Percentiles rank a stretch among this genome's conserved stretches.
Evolutionary conservation across 1,284 basidiomycete genomes (phyloP).

Genomic region (Pholiota adiposa): DNA sequence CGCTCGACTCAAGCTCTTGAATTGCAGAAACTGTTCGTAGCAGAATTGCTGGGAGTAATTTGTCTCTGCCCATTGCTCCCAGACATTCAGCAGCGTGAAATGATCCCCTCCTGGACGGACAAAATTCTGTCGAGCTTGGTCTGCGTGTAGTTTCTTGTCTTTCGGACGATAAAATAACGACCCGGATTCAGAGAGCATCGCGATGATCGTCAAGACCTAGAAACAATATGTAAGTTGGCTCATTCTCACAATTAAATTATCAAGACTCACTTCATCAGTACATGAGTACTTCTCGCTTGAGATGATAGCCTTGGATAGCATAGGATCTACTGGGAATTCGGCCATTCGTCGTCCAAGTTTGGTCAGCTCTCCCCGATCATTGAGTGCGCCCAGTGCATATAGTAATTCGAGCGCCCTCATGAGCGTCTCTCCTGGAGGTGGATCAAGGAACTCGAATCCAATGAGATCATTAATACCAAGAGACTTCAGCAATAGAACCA

Average conservation of each 20-base stretch:
- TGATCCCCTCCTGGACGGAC: constrained; percentile 96
- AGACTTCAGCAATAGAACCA: constrained; percentile 93
- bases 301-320: constrained; percentile 96
- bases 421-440: constrained; percentile 97
- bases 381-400: constrained; percentile 95
- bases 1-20: constrained; percentile 92
- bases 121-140: constrained; percentile 97
- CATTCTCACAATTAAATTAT: background rate
- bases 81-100: constrained; percentile 96
- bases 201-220: constrained; percentile 92
- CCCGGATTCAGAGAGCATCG: constrained; percentile 95
- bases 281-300: constrained; percentile 94
- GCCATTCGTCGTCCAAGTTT: constrained; percentile 97
- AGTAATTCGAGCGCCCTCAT: constrained; percentile 93
- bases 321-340: constrained; percentile 98
- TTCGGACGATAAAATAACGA: constrained; percentile 97
- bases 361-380: constrained; percentile 95
- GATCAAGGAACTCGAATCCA: constrained; percentile 99
- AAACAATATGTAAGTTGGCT: constrained; percentile 2
- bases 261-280: constrained; percentile 84
- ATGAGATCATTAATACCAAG: constrained; percentile 97
- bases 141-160: constrained; percentile 95
- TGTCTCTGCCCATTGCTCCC: constrained; percentile 98
- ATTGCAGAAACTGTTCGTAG: constrained; percentile 97
- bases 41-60: constrained; percentile 95